phyloP scores from a whole-genome alignment of 2,329 filamentous ascomycete species.

The Podosphaera aphanis region DNA sequence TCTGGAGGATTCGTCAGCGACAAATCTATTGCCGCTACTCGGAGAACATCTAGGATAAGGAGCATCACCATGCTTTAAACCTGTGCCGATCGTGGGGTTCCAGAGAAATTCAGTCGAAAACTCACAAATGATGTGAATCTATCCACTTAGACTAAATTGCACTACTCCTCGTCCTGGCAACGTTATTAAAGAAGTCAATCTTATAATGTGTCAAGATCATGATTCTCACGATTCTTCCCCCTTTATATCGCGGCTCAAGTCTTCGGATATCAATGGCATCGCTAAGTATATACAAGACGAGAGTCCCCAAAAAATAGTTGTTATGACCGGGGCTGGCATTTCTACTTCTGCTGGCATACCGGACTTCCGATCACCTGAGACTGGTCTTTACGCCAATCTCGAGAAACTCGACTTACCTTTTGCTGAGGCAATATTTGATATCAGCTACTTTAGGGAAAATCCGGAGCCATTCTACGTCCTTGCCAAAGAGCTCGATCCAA shows the following conservation, averaged over 20 bases:
- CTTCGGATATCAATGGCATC: constrained; percentile 33
- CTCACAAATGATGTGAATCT: too few species aligned
- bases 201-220: neutral
- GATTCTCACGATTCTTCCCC: neutral
- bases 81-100: too few species aligned
- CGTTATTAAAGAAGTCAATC: too few species aligned
- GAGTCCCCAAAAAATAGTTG: constrained; percentile 46
- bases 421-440: constrained; percentile 85
- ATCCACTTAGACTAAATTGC: too few species aligned
- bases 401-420: constrained; percentile 65
- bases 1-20: too few species aligned
- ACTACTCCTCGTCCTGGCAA: too few species aligned
- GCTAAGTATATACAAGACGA: constrained; percentile 61
- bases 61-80: too few species aligned
- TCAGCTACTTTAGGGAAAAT: constrained; percentile 63
- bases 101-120: too few species aligned
- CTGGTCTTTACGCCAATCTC: constrained; percentile 82
- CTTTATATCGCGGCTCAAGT: neutral
- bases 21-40: too few species aligned
- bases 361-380: constrained; percentile 83
- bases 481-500: constrained; percentile 78
- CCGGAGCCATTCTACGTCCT: constrained; percentile 82
- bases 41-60: too few species aligned
- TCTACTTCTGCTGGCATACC: constrained; percentile 58
- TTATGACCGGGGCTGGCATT: constrained; percentile 81